Conservation (phyloP, 139 green algal species). For the Chlorella sorokiniana region DNA sequence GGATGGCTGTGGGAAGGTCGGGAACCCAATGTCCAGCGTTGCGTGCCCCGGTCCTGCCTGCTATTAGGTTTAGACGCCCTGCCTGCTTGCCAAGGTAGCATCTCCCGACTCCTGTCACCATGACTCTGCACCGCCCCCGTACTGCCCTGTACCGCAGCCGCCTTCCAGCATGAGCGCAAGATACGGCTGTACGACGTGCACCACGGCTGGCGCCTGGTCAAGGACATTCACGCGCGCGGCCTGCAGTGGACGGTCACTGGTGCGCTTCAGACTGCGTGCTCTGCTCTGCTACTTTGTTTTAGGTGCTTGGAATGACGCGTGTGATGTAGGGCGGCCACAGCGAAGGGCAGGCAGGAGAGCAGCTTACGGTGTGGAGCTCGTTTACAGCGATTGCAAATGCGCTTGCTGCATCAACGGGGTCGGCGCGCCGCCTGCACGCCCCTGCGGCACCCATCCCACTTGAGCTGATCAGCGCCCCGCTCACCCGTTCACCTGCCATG, state of each 20-base stretch:
- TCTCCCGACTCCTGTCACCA: neutral
- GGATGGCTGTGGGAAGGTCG: neutral
- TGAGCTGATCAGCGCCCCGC: neutral
- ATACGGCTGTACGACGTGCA: conserved; percentile 78
- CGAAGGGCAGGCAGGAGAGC: too few relatives aligned
- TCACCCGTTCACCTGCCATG: conserved; percentile 61
- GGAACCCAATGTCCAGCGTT: neutral
- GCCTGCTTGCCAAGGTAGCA: too few relatives aligned
- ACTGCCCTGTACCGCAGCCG: conserved; percentile 36
- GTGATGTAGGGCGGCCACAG: too few relatives aligned
- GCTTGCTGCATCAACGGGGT: too few relatives aligned
- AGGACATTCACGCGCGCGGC: conserved; percentile 75
- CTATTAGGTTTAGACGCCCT: too few relatives aligned
- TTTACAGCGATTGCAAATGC: too few relatives aligned
- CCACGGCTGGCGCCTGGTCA: conserved; percentile 68
- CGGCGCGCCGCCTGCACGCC: too few relatives aligned
- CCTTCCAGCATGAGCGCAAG: conserved; percentile 65
- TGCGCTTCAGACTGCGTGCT: conserved; percentile 1
- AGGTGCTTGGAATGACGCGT: too few relatives aligned
- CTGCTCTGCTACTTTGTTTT: neutral
- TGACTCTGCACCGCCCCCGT: neutral
- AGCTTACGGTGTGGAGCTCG: too few relatives aligned
- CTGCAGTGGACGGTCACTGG: conserved; percentile 75
- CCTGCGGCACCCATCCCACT: too few relatives aligned
- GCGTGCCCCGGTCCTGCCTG: neutral